Base-by-base conservation (phyloP, 2,329 filamentous ascomycete genomes). In the Fusarium subglutinans region DNA sequence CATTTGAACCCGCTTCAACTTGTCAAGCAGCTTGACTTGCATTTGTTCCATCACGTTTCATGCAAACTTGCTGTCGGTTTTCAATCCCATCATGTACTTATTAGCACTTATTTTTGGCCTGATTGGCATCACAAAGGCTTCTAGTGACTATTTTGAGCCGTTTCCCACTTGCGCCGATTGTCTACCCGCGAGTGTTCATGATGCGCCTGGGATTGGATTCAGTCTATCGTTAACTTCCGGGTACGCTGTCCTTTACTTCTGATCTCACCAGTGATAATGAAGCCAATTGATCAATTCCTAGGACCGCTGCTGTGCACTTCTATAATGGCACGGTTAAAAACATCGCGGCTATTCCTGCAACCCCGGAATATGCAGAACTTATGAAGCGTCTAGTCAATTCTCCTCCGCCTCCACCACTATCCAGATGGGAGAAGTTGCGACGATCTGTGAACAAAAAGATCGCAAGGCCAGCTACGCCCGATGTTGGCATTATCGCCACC, bases 361-460 rank as follows among this genome's bases (percentile, higher is more conserved):
- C 5, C 5, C 22, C 38, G 18, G 47, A 63, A 37, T 72, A 70
- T 54, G 8, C 15, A 14, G n/a, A 26, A 17, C 66, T 72, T 9
- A 57, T 72, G 66, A n/a, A 43, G 12, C 66, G 33, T 15, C 62
- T 59, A 10, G 33, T 40, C 5, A 18, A 18, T 8, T 63, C n/a
- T n/a, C 38, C 57, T 2, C 18, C 57, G 9, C 28, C 62, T 30
- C 18, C 54, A 14, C 43, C 62, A 24, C 3, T 33, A 18, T 47
- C 24, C 6, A 45, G 26, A n/a, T 63, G 62, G 62, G 40, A 47
- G 2, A 63, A 56, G n/a, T 37, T 55, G 10, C 37, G 12, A 12
- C 48, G 68, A 9, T 64, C 50, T 35, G n/a, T 64, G 2, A 68
- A 72, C 10, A 71, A 68, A 28, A 71, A 71, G 18, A 14, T 68